Evolutionary conservation across 2,329 filamentous ascomycete species (phyloP).

Genomic region (Aureobasidium sp.): DNA sequence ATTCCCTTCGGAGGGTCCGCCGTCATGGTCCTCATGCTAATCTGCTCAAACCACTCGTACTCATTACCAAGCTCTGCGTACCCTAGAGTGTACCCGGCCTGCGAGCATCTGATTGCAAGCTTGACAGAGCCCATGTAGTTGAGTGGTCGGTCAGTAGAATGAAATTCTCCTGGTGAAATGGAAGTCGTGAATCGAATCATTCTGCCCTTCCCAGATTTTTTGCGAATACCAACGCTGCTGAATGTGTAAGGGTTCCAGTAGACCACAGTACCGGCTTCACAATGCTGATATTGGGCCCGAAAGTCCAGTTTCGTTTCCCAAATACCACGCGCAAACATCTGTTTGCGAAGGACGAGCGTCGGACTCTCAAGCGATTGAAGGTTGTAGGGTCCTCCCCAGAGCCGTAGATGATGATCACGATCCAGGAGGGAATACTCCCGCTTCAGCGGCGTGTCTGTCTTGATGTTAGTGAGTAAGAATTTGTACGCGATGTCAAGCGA

Average conservation of each 20-base stretch:
- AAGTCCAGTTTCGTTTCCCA: conserved; percentile 43
- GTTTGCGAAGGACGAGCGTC: conserved; percentile 48
- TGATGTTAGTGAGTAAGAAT: no score
- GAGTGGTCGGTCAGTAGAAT: background rate
- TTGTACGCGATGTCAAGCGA: no score
- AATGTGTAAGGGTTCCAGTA: conserved; percentile 48
- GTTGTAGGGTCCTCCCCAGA: conserved; percentile 46
- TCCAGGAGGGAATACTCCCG: conserved; percentile 40
- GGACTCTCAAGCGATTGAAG: conserved; percentile 44
- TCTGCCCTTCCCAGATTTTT: conserved; percentile 19
- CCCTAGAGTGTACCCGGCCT: background rate
- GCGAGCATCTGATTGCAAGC: background rate
- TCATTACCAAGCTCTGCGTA: background rate
- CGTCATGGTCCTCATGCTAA: conserved; percentile 27
- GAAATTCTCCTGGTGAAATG: background rate
- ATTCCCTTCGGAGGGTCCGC: conserved; percentile 32
- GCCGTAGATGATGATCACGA: conserved; percentile 36
- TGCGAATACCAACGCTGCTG: conserved; percentile 34
- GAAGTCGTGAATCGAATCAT: background rate
- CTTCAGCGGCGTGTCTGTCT: conserved; percentile 38
- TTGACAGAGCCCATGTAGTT: background rate
- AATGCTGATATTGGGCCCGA: conserved; percentile 34
- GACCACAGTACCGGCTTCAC: conserved; percentile 45
- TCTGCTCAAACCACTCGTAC: background rate
- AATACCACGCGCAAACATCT: conserved; percentile 35